Percentiles rank a stretch among this genome's conserved stretches.
These are phyloP conservation scores for Carex cristatella DNA, from an alignment of 176 grass and related monocot species.

Conservation along the genomic window DNA sequence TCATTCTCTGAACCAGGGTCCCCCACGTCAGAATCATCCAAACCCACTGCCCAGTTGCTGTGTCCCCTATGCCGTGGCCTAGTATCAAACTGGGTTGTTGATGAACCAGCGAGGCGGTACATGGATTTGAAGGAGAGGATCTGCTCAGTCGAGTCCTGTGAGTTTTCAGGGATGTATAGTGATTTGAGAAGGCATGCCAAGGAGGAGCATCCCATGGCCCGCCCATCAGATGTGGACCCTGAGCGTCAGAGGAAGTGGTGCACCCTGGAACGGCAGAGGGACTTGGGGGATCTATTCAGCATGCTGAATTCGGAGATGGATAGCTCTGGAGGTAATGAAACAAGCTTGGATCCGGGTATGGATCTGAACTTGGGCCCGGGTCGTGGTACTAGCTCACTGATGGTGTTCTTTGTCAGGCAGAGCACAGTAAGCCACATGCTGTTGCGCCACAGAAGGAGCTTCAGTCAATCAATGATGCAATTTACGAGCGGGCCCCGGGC, in stretches of 20 bases:
- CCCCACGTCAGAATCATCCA: constrained; percentile 22
- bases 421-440: constrained; percentile 12
- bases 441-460: constrained; percentile 13
- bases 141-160: constrained; percentile 62
- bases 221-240: constrained; percentile 73
- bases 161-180: constrained; percentile 52
- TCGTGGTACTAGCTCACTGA: constrained; percentile 17
- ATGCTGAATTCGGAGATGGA: constrained; percentile 54
- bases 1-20: constrained; percentile 38
- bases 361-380: constrained; percentile 17
- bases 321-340: constrained; percentile 15
- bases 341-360: not conserved
- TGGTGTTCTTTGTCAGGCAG: constrained; percentile 56
- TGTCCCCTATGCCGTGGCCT: constrained; percentile 73
- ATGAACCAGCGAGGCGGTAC: constrained; percentile 43
- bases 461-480: constrained; percentile 20
- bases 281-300: constrained; percentile 75
- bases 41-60: constrained; percentile 27
- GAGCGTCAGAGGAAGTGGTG: constrained; percentile 63
- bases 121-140: constrained; percentile 58
- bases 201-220: constrained; percentile 45
- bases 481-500: not conserved
- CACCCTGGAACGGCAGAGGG: constrained; percentile 78
- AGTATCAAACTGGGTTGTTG: constrained; percentile 51
- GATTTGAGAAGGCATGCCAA: constrained; percentile 80